A percentile compares a stretch with the other conserved stretches of the same genome.
Conservation (phyloP, 177 flowering plant genomes). For the Vitis hybrid region DNA sequence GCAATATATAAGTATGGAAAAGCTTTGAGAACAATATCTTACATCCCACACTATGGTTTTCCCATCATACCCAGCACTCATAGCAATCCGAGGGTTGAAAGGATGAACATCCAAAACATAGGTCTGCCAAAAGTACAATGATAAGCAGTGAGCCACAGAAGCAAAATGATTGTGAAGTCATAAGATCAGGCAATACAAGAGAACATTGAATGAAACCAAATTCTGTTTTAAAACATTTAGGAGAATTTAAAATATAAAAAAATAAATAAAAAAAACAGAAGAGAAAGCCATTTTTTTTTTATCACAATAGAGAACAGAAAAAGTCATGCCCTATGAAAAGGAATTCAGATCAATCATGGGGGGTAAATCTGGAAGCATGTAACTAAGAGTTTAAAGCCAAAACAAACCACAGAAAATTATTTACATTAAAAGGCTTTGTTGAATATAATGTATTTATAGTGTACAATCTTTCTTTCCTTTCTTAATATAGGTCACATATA, state of each 20-base stretch:
- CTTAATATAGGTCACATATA: too few species aligned
- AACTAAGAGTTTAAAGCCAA: conserved; percentile 1
- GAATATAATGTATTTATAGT: too few species aligned
- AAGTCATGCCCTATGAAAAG: background rate
- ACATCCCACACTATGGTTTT: conserved; percentile 87
- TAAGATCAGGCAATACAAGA: background rate
- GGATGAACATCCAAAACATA: conserved; percentile 91
- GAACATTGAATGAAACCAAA: background rate
- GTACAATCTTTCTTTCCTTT: too few species aligned
- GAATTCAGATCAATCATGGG: background rate
- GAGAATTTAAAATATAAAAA: background rate
- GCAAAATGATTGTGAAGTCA: background rate
- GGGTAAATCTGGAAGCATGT: background rate
- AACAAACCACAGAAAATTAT: background rate
- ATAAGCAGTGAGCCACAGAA: conserved; percentile 8
- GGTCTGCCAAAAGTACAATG: conserved; percentile 41
- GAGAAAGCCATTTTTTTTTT: background rate
- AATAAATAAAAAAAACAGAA: too few species aligned
- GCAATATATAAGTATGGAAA: background rate
- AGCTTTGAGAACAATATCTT: conserved; percentile 30
- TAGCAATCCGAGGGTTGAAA: conserved; percentile 83
- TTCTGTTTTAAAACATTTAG: background rate
- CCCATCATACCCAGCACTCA: conserved; percentile 95
- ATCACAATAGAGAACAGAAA: background rate
- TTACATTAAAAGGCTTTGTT: background rate